These are phyloP conservation scores for Dioscorea cayenensis DNA, from an alignment of 116 monocot genomes.

Conservation along the genomic window DNA sequence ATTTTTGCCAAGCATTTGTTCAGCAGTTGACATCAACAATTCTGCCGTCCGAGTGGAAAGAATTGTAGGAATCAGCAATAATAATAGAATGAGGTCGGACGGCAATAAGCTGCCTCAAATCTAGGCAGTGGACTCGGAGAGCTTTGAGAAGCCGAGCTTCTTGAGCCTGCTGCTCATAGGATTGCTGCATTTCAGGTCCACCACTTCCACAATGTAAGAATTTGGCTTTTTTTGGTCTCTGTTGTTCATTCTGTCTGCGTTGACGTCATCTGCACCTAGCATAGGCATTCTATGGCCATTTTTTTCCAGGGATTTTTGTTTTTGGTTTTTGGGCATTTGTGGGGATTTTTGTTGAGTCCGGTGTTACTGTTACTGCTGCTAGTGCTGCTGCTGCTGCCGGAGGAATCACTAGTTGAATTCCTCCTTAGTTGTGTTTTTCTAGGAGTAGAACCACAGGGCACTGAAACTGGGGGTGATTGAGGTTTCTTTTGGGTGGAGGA, in stretches of 20 bases:
- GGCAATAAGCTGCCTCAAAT: neutral
- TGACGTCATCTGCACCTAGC: constrained; percentile 12
- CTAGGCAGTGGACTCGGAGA: constrained; percentile 37
- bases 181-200: constrained; percentile 78
- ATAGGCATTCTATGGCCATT: constrained; percentile 24
- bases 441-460: constrained; percentile 44
- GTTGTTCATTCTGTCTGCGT: constrained; percentile 6
- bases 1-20: neutral
- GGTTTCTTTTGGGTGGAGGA: constrained; percentile 27
- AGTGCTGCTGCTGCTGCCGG: constrained; percentile 6
- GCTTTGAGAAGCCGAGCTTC: constrained; percentile 76
- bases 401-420: constrained; percentile 13
- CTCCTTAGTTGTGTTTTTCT: constrained; percentile 23
- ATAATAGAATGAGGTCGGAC: neutral
- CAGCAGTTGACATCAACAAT: neutral
- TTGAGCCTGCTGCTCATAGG: constrained; percentile 63
- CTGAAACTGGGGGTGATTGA: constrained; percentile 36
- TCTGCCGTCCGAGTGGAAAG: neutral
- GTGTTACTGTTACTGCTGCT: neutral
- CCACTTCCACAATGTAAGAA: constrained; percentile 53
- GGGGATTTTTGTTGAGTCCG: neutral
- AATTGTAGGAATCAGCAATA: neutral
- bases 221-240: constrained; percentile 32
- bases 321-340: constrained; percentile 16
- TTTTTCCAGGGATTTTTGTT: neutral